These are phyloP conservation scores for Linaria vulgaris DNA, from an alignment of 257 asterid species.

Conservation along the genomic window DNA sequence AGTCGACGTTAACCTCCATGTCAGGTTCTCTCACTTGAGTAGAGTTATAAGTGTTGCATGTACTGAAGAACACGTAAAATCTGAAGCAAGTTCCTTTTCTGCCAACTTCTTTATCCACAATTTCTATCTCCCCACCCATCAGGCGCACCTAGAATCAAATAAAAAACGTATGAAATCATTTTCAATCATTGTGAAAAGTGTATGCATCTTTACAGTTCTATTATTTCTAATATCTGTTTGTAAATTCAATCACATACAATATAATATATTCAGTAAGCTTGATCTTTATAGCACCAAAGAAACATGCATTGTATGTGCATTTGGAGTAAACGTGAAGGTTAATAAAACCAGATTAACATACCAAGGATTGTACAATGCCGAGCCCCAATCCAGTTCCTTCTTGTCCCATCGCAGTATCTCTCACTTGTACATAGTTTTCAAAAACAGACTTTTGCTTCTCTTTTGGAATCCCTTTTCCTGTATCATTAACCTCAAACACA, in stretches of 20 bases:
- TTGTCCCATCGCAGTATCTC: constrained; percentile 45
- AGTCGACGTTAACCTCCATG: constrained; percentile 26
- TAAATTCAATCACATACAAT: no score
- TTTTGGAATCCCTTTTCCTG: constrained; percentile 79
- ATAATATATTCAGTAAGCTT: no score
- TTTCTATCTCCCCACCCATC: constrained; percentile 75
- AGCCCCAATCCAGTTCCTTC: constrained; percentile 87
- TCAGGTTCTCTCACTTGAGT: constrained; percentile 23
- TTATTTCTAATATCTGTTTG: no score
- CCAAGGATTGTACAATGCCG: constrained; percentile 83
- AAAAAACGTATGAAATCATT: not conserved
- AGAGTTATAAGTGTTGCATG: constrained; percentile 11
- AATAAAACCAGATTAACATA: constrained; percentile 25
- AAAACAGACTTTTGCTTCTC: constrained; percentile 62
- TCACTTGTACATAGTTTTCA: constrained; percentile 79
- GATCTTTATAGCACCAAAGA: no score
- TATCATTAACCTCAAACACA: constrained; percentile 69
- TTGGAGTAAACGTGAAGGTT: no score
- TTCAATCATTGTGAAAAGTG: no score
- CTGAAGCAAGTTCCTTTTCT: constrained; percentile 67
- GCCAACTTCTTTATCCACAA: constrained; percentile 55
- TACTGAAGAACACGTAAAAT: constrained; percentile 38
- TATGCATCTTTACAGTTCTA: no score
- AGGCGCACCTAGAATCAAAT: constrained; percentile 50
- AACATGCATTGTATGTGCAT: no score